phyloP scores from a whole-genome alignment of 441 rosid species.

The Raphanus hybrid region DNA sequence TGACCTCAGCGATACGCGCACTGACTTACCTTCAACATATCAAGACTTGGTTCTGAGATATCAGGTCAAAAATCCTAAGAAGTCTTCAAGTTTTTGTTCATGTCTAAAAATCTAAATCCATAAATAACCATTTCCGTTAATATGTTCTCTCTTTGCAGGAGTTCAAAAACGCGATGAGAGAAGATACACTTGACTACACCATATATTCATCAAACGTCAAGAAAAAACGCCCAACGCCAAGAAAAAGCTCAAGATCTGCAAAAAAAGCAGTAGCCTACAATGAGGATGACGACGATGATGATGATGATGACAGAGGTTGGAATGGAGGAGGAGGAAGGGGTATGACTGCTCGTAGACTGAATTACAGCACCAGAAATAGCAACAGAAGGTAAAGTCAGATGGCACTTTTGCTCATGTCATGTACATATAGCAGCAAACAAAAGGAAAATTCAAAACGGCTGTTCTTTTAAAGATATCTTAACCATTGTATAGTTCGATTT shows the following conservation, averaged over 20 bases:
- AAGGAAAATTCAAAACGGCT: not conserved
- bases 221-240: slow-evolving; percentile 71
- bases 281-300: slow-evolving; percentile 27
- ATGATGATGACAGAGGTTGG: slow-evolving; percentile 55
- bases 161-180: slow-evolving; percentile 84
- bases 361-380: slow-evolving; percentile 57
- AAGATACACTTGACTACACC: slow-evolving; percentile 82
- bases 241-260: slow-evolving; percentile 39
- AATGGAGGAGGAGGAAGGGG: slow-evolving; percentile 54
- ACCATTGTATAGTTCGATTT: slow-evolving; percentile 31
- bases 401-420: slow-evolving; percentile 5
- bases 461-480: slow-evolving; percentile 25
- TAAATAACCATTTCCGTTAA: not conserved
- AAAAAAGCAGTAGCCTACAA: slow-evolving; percentile 37
- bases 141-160: slow-evolving; percentile 52
- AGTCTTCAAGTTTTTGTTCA: not conserved
- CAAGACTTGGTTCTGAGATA: slow-evolving; percentile 78
- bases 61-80: slow-evolving; percentile 57
- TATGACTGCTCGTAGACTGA: slow-evolving; percentile 38
- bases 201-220: slow-evolving; percentile 82
- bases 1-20: slow-evolving; percentile 62
- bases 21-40: slow-evolving; percentile 62
- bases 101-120: not conserved
- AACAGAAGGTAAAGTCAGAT: slow-evolving; percentile 45
- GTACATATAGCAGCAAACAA: slow-evolving; percentile 27